phyloP scores from a whole-genome alignment of 768 basidiomycete genomes.

The Termitomyces sp. region DNA sequence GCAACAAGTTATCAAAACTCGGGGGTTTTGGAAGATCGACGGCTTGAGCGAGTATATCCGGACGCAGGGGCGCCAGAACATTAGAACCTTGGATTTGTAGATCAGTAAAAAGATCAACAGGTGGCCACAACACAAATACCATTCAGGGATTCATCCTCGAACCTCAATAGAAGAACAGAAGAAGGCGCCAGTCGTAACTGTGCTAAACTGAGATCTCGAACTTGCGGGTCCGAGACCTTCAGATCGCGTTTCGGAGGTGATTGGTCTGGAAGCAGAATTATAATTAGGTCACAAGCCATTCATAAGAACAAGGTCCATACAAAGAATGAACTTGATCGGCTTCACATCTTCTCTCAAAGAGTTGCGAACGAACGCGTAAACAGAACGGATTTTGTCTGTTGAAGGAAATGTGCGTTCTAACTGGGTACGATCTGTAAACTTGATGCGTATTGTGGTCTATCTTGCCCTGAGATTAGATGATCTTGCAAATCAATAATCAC shows the following conservation, averaged over 20 bases:
- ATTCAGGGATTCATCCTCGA: constrained; percentile 70
- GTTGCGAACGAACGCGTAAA: constrained; percentile 81
- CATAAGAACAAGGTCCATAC: constrained; percentile 39
- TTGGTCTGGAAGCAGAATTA: constrained; percentile 53
- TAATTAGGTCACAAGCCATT: not conserved
- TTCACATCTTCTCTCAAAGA: constrained; percentile 73
- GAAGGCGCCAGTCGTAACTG: constrained; percentile 79
- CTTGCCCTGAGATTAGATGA: not conserved
- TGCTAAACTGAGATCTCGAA: constrained; percentile 62
- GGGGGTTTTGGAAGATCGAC: constrained; percentile 65
- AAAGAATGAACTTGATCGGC: constrained; percentile 79
- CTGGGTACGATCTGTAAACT: constrained; percentile 77
- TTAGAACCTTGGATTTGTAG: constrained; percentile 36
- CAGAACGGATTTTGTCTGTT: constrained; percentile 70
- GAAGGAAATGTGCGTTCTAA: constrained; percentile 79
- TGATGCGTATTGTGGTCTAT: constrained; percentile 79
- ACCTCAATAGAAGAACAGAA: constrained; percentile 71
- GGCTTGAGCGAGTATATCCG: constrained; percentile 53
- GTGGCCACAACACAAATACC: constrained; percentile 29
- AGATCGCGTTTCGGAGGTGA: constrained; percentile 79
- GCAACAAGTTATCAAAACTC: constrained; percentile 15
- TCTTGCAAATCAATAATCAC: constrained; percentile 12
- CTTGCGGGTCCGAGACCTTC: constrained; percentile 72
- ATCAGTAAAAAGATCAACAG: constrained; percentile 15
- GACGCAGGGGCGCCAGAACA: constrained; percentile 61